Evolutionary conservation across 768 basidiomycete genomes (phyloP).

Genomic region (Pleurotus giganteus): DNA sequence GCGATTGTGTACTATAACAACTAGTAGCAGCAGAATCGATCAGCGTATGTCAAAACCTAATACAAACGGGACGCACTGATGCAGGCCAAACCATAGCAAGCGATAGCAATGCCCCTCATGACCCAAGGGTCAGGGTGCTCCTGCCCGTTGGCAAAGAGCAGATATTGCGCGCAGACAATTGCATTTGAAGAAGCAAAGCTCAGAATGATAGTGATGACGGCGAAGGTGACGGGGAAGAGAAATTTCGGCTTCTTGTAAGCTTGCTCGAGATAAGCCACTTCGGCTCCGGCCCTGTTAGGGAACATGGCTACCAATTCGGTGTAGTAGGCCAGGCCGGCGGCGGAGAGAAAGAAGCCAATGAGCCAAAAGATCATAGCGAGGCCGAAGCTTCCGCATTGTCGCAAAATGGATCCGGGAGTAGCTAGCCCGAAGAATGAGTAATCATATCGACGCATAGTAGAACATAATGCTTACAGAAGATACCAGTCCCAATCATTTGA

Average conservation of each 20-base stretch:
- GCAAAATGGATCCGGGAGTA: slow-evolving; percentile 31
- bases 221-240: slow-evolving; percentile 41
- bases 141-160: slow-evolving; percentile 19
- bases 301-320: slow-evolving; percentile 46
- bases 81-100: slow-evolving; percentile 17
- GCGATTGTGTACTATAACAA: not conserved
- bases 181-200: slow-evolving; percentile 35
- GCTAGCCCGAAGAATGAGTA: not conserved
- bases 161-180: slow-evolving; percentile 35
- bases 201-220: slow-evolving; percentile 36
- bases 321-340: slow-evolving; percentile 36
- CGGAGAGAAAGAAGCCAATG: slow-evolving; percentile 24
- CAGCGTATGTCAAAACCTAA: not conserved
- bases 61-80: not conserved
- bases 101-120: slow-evolving; percentile 24
- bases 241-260: slow-evolving; percentile 41
- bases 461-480: slow-evolving; percentile 28
- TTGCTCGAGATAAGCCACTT: slow-evolving; percentile 47
- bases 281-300: slow-evolving; percentile 47
- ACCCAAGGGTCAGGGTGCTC: slow-evolving; percentile 2
- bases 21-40: not conserved
- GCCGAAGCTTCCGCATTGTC: slow-evolving; percentile 35
- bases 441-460: not conserved
- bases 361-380: slow-evolving; percentile 40
- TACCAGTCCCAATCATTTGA: slow-evolving; percentile 37